phyloP scores from a whole-genome alignment of 2,329 filamentous ascomycete species.

The Macrophomina pseudophaseolina region DNA sequence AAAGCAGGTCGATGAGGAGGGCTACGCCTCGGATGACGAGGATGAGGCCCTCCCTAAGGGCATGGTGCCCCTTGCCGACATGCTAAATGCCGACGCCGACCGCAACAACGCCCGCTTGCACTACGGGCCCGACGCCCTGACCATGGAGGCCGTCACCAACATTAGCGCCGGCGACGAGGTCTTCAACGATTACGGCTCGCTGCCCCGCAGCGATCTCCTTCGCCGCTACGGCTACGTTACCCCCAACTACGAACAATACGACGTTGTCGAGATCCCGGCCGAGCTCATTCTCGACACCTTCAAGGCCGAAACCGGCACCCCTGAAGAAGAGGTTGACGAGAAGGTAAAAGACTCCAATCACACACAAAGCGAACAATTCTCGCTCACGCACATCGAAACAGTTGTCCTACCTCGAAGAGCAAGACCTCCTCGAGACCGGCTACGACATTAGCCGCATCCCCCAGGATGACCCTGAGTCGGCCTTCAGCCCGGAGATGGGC shows the following conservation, averaged over 20 bases:
- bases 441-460: slow-evolving; percentile 61
- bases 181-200: slow-evolving; percentile 86
- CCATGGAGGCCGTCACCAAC: slow-evolving; percentile 72
- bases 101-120: slow-evolving; percentile 74
- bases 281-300: slow-evolving; percentile 58
- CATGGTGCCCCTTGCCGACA: slow-evolving; percentile 90
- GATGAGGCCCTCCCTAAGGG: slow-evolving; percentile 67
- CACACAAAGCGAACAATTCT: not conserved
- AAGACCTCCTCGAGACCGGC: slow-evolving; percentile 71
- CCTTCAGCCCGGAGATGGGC: slow-evolving; percentile 49
- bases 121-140: slow-evolving; percentile 64
- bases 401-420: slow-evolving; percentile 64
- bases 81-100: slow-evolving; percentile 85
- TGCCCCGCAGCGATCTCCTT: slow-evolving; percentile 81
- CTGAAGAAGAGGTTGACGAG: slow-evolving; percentile 36
- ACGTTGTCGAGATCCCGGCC: slow-evolving; percentile 80
- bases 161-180: slow-evolving; percentile 77
- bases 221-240: slow-evolving; percentile 90
- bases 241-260: slow-evolving; percentile 74
- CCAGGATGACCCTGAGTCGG: slow-evolving; percentile 36
- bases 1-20: slow-evolving; percentile 64
- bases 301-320: slow-evolving; percentile 49
- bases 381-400: slow-evolving; percentile 25
- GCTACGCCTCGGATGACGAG: slow-evolving; percentile 53
- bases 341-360: slow-evolving; percentile 31